Evolutionary conservation across 2,329 filamentous ascomycete species (phyloP).

Genomic region (Paramyrothecium roridum): DNA sequence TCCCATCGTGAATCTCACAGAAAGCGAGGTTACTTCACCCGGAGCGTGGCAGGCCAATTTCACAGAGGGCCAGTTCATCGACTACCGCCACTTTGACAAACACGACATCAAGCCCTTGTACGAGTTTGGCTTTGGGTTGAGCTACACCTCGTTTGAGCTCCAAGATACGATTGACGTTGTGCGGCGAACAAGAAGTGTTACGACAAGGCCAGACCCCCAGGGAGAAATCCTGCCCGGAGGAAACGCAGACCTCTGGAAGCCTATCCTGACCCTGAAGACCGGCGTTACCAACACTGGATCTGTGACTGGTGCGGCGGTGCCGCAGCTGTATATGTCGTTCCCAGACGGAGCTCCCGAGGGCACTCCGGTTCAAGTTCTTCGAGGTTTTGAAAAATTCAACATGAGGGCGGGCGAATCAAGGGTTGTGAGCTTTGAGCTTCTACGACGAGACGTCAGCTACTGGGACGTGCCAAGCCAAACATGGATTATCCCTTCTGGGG

Average conservation of each 20-base stretch:
- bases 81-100: constrained; percentile 81
- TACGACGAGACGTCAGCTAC: constrained; percentile 61
- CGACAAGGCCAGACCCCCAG: background rate
- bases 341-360: constrained; percentile 32
- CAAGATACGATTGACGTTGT: background rate
- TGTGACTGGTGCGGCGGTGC: constrained; percentile 26
- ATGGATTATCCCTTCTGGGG: constrained; percentile 41
- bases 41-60: constrained; percentile 63
- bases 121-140: constrained; percentile 76
- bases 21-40: background rate
- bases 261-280: constrained; percentile 27
- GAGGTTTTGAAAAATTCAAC: constrained; percentile 62
- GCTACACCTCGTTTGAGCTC: constrained; percentile 67
- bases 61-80: constrained; percentile 71
- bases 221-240: constrained; percentile 37
- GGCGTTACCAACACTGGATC: constrained; percentile 47
- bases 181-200: background rate
- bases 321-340: constrained; percentile 32
- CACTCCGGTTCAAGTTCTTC: constrained; percentile 58
- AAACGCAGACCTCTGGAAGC: constrained; percentile 56
- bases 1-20: constrained; percentile 1
- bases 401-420: constrained; percentile 45
- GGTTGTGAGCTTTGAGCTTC: constrained; percentile 51
- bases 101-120: constrained; percentile 65
- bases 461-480: constrained; percentile 62